Evolutionary conservation across 2,329 filamentous ascomycete species (phyloP).

Genomic region (Gnomoniopsis sp.): DNA sequence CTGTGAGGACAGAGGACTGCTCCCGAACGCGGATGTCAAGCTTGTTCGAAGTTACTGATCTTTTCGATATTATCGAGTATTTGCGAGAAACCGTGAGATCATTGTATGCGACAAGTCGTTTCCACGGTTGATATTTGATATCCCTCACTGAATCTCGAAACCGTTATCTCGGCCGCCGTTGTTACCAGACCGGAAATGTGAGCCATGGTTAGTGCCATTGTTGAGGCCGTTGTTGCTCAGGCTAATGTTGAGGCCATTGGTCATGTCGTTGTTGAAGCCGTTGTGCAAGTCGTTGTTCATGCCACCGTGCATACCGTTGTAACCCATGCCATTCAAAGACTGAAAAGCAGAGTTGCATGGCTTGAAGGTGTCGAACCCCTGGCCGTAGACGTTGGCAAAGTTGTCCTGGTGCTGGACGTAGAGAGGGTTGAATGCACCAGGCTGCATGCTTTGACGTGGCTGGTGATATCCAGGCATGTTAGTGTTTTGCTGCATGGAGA

Average conservation of each 20-base stretch:
- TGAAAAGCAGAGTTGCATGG: conserved; percentile 3
- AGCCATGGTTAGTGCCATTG: not conserved
- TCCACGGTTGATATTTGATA: not conserved
- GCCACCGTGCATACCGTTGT: not conserved
- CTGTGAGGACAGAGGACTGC: not conserved
- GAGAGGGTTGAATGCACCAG: conserved; percentile 31
- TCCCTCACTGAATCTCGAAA: conserved; percentile 4
- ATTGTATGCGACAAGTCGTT: not conserved
- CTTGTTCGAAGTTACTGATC: not conserved
- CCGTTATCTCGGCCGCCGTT: not conserved
- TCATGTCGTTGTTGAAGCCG: not conserved
- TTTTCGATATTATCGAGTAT: not conserved
- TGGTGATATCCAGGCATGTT: conserved; percentile 6
- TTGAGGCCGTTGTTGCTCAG: not conserved
- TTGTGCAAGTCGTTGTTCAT: not conserved
- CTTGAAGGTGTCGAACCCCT: conserved; percentile 6
- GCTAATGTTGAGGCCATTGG: conserved; percentile 1
- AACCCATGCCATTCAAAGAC: not conserved
- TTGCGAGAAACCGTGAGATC: not conserved
- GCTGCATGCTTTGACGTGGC: conserved; percentile 13
- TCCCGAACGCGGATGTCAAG: not conserved
- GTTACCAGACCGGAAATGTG: conserved; percentile 11
- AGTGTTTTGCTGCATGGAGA: conserved; percentile 5
- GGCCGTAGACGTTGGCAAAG: conserved; percentile 13
- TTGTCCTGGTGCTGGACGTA: conserved; percentile 29